These are phyloP conservation scores for barrel medic (Medicago truncatula) DNA, from an alignment of 306 rosid genomes.

Conservation along the genomic window DNA sequence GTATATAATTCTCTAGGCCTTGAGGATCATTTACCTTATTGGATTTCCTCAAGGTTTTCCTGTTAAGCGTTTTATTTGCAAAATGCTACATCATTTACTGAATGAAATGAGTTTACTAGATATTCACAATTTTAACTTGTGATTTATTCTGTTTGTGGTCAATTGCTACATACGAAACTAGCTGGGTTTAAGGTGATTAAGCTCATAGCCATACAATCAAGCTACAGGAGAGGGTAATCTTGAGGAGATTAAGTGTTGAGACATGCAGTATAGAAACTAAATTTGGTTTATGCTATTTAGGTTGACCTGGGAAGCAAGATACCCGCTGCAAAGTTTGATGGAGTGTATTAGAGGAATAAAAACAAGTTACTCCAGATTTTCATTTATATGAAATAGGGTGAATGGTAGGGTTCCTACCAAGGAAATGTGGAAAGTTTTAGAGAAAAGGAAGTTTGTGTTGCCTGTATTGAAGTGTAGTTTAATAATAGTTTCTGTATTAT, in stretches of 20 bases:
- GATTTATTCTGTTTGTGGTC: neutral
- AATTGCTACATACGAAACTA: neutral
- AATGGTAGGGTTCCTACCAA: neutral
- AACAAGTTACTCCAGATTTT: neutral
- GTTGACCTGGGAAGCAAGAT: constrained; percentile 18
- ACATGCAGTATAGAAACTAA: neutral
- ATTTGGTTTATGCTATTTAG: neutral
- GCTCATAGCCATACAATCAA: neutral
- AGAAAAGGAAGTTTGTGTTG: constrained; percentile 16
- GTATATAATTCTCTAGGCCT: constrained; percentile 37
- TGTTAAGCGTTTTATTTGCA: constrained; percentile 6
- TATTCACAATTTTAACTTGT: neutral
- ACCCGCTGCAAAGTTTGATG: neutral
- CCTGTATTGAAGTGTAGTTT: neutral
- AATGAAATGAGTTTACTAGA: neutral
- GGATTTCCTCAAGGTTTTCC: neutral
- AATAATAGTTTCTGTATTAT: neutral
- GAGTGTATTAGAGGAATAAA: neutral
- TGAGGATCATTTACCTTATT: neutral
- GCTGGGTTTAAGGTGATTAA: constrained; percentile 13
- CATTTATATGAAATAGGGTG: neutral
- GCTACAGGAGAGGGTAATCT: neutral
- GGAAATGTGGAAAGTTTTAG: neutral
- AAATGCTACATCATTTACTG: neutral
- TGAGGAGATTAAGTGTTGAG: neutral